Percentiles rank a stretch among this genome's conserved stretches.
Conservation (phyloP, 495 filamentous ascomycete species). For the Cercophora sp. region DNA sequence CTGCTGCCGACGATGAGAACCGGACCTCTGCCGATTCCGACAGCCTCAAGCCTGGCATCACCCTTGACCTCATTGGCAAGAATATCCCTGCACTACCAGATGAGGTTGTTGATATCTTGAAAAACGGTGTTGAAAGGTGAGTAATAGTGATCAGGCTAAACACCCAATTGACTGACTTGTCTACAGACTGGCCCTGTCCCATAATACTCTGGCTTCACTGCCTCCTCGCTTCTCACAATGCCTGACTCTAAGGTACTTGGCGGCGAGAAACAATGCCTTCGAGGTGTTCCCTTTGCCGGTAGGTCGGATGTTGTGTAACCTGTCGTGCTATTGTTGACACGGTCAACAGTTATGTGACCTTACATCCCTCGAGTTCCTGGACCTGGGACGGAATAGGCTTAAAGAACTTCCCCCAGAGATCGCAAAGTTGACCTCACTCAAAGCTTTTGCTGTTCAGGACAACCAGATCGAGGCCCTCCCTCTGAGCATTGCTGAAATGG, state of each 20-base stretch:
- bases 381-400: constrained; percentile 80
- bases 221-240: constrained; percentile 70
- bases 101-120: constrained; percentile 73
- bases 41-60: constrained; percentile 60
- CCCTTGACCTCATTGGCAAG: constrained; percentile 71
- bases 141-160: constrained; percentile 10
- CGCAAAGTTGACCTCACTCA: constrained; percentile 63
- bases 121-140: constrained; percentile 75
- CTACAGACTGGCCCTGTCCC: constrained; percentile 65
- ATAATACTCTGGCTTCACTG: constrained; percentile 68
- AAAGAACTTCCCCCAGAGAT: constrained; percentile 70
- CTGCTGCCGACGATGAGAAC: constrained; percentile 47
- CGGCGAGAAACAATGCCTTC: constrained; percentile 72
- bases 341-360: constrained; percentile 67
- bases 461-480: constrained; percentile 81
- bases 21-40: constrained; percentile 52
- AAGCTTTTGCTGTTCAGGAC: constrained; percentile 70
- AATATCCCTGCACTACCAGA: constrained; percentile 68
- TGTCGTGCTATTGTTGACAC: too few relatives aligned
- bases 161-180: not conserved
- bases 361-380: constrained; percentile 82
- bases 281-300: constrained; percentile 62
- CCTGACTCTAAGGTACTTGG: constrained; percentile 71
- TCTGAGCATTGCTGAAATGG: constrained; percentile 74
- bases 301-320: not conserved